Conservation (phyloP, 192 early-diverging fungal genomes). For the Dissophora globulifera region DNA sequence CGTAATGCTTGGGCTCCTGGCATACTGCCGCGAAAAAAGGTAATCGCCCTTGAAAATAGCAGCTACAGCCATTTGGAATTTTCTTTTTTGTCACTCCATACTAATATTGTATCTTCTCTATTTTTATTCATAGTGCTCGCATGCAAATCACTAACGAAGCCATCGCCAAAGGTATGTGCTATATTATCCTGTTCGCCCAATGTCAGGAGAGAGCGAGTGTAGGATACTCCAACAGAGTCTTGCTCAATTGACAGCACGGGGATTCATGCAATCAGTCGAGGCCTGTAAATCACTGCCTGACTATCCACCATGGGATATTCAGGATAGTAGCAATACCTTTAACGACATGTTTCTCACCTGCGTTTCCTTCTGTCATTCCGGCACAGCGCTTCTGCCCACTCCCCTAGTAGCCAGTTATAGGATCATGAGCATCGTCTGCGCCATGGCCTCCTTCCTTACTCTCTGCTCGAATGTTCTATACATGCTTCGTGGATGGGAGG, state of each 20-base stretch:
- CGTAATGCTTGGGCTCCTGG: conserved; percentile 44
- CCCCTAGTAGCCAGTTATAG: conserved; percentile 30
- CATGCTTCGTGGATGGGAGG: conserved; percentile 51
- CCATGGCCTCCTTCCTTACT: conserved; percentile 30
- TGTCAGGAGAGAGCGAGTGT: too few species aligned
- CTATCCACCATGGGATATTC: too few species aligned
- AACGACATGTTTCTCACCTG: too few species aligned
- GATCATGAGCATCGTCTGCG: conserved; percentile 38
- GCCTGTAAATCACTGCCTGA: too few species aligned
- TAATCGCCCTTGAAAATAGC: neutral
- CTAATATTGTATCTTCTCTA: neutral
- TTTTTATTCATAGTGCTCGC: conserved; percentile 23
- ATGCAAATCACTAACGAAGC: conserved; percentile 49
- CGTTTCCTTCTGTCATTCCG: too few species aligned
- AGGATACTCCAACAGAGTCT: too few species aligned
- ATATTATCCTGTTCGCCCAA: too few species aligned
- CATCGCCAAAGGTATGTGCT: conserved; percentile 53
- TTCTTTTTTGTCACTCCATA: neutral
- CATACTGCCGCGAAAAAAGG: conserved; percentile 49
- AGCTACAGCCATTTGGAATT: neutral
- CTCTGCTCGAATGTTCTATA: conserved; percentile 45
- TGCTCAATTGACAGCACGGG: too few species aligned
- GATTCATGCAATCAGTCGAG: too few species aligned
- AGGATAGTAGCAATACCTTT: too few species aligned
- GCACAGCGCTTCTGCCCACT: conserved; percentile 35